Evolutionary conservation across 345 rosid species (phyloP).

Genomic region (Raphanus sativus): DNA sequence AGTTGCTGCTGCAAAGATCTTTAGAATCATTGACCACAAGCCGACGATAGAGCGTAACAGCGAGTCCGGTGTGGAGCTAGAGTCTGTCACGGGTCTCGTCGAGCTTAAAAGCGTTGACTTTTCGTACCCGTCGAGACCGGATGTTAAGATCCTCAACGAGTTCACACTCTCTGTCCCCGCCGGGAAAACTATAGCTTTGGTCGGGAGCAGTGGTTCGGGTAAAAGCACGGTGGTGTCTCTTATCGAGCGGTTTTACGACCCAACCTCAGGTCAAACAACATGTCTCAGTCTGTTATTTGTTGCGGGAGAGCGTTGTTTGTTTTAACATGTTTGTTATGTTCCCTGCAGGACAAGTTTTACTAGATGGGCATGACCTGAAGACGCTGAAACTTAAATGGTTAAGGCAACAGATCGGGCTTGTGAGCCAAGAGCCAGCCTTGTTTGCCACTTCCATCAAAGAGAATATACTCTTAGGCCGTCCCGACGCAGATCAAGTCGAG

Average conservation of each 20-base stretch:
- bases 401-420: not conserved
- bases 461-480: not conserved
- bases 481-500: not conserved
- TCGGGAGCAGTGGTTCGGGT: not conserved
- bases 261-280: not conserved
- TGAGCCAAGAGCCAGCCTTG: not conserved
- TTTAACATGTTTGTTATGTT: not conserved
- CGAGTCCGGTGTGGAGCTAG: not conserved
- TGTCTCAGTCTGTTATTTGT: not conserved
- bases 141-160: not conserved
- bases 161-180: not conserved
- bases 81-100: not conserved
- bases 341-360: not conserved
- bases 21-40: not conserved
- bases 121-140: not conserved
- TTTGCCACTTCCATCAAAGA: not conserved
- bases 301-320: not conserved
- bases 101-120: slow-evolving; percentile 1
- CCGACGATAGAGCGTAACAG: not conserved
- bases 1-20: not conserved
- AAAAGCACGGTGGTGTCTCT: not conserved
- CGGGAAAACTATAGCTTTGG: not conserved
- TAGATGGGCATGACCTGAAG: not conserved
- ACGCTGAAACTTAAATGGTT: not conserved
- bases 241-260: not conserved